Conservation (phyloP, 2,329 filamentous ascomycete genomes). For the Dactylella cylindrospora region DNA sequence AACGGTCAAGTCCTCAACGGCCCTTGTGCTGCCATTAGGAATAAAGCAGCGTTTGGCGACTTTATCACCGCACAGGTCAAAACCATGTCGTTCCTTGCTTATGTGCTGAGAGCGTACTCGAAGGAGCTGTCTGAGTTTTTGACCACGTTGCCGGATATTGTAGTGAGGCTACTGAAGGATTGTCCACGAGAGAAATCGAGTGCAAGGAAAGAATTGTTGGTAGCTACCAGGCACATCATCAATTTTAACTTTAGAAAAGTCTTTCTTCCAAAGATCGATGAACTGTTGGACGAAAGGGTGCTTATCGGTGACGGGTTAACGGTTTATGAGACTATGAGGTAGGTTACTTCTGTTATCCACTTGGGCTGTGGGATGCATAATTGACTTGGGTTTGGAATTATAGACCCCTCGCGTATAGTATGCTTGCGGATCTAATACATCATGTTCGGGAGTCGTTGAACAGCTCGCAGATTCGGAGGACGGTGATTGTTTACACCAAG, state of each 20-base stretch:
- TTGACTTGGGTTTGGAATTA: constrained; percentile 4
- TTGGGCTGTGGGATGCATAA: background rate
- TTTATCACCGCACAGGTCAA: constrained; percentile 96
- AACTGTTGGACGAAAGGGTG: constrained; percentile 88
- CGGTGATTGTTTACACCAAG: constrained; percentile 94
- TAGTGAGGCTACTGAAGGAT: constrained; percentile 87
- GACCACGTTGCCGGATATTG: constrained; percentile 78
- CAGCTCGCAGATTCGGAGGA: constrained; percentile 88
- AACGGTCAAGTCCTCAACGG: constrained; percentile 84
- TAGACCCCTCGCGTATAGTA: constrained; percentile 89
- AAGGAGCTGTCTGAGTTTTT: constrained; percentile 86
- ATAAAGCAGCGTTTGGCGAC: constrained; percentile 90
- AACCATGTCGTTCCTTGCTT: constrained; percentile 98
- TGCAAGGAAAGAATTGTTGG: constrained; percentile 88
- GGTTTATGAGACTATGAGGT: constrained; percentile 86
- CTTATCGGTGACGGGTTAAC: constrained; percentile 94
- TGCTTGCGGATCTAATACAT: constrained; percentile 96
- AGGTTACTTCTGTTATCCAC: background rate
- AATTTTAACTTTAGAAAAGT: constrained; percentile 98
- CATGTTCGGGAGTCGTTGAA: constrained; percentile 88
- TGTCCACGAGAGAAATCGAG: constrained; percentile 93
- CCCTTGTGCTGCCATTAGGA: constrained; percentile 89
- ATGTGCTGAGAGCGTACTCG: constrained; percentile 83
- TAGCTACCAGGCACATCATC: constrained; percentile 96
- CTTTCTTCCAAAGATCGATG: constrained; percentile 90